phyloP scores from a whole-genome alignment of 306 rosid genomes.

The Purshia tridentata region DNA sequence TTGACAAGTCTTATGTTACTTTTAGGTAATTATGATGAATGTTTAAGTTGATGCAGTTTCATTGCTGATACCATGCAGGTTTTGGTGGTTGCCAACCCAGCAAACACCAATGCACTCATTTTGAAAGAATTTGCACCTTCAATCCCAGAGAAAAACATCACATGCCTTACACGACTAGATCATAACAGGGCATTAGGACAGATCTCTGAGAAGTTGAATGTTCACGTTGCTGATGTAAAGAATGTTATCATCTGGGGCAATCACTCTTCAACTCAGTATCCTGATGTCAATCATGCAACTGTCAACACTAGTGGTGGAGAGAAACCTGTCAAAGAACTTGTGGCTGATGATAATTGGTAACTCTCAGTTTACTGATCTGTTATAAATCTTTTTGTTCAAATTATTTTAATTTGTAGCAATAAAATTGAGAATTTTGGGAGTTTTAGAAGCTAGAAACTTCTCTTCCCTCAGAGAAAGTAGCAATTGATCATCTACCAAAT shows the following conservation, averaged over 20 bases:
- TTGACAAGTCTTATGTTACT: too few species aligned
- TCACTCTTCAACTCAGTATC: constrained; percentile 94
- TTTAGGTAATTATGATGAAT: too few species aligned
- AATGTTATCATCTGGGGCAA: constrained; percentile 92
- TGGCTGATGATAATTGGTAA: constrained; percentile 65
- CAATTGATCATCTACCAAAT: too few species aligned
- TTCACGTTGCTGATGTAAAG: constrained; percentile 67
- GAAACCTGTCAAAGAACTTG: constrained; percentile 53
- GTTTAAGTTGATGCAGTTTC: constrained; percentile 13
- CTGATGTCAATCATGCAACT: constrained; percentile 83
- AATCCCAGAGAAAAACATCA: constrained; percentile 74
- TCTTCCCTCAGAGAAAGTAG: too few species aligned
- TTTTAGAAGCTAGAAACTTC: too few species aligned
- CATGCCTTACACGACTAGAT: constrained; percentile 86
- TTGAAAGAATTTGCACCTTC: constrained; percentile 85
- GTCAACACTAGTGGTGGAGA: constrained; percentile 31
- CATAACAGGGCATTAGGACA: constrained; percentile 91
- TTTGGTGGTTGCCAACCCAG: constrained; percentile 92
- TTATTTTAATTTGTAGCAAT: too few species aligned
- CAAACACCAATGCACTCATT: constrained; percentile 86
- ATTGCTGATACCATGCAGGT: constrained; percentile 45
- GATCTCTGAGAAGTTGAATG: constrained; percentile 71
- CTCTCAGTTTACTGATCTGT: constrained; percentile 6
- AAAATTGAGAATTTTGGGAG: background rate
- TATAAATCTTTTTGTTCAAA: background rate